Evolutionary conservation across 805 yeast genomes (phyloP), one percentile per base, ranked within the genome.

Genomic region (Wickerhamomyces bisporus): DNA sequence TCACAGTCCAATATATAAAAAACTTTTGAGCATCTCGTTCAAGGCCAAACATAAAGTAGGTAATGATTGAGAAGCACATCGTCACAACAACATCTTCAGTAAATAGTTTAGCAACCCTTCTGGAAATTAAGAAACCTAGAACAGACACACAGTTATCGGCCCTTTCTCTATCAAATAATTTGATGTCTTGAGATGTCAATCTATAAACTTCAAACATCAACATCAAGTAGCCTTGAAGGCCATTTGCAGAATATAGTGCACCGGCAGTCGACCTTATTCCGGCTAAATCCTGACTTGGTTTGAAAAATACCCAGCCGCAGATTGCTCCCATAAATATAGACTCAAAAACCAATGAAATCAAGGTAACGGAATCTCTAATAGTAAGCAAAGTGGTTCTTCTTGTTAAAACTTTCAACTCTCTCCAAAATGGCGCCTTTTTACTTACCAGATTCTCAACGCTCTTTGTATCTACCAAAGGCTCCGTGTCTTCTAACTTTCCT

Each of bases 31-130:
- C 64, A 0, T 71, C 61, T 26, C 64, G 67, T 30, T 83, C 59
- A 29, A 86, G 64, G 0, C 94, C 95, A 61, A 75, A 74, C 91
- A 86, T 81, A 61, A 82, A 86, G 55, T 82, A 87, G 0, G 86
- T 72, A 23, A 81, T 74, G 0, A 70, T 53, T 0, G 87, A 69
- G 52, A 70, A 85, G 1, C 77, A 51, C 3, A 84, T 49, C 0
- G 87, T 73, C 33, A 83, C 68, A 17, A 79, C 65, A 4, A 85
- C 44, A 56, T 87, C 95, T 55, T 87, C 96, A 1, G 81, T 61
- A 12, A 82, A 40, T 11, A 85, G 57, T 48, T 84, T 80, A 1
- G 86, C 77, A 3, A 86, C 44, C 48, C 89, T 66, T 51, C 95
- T 67, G 0, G 91, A 74, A 0, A 82, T 32, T 2, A 86, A 49